Evolutionary conservation across 2,329 filamentous ascomycete species (phyloP), one percentile per base, ranked within the genome.

Genomic region (Talaromyces sp.): DNA sequence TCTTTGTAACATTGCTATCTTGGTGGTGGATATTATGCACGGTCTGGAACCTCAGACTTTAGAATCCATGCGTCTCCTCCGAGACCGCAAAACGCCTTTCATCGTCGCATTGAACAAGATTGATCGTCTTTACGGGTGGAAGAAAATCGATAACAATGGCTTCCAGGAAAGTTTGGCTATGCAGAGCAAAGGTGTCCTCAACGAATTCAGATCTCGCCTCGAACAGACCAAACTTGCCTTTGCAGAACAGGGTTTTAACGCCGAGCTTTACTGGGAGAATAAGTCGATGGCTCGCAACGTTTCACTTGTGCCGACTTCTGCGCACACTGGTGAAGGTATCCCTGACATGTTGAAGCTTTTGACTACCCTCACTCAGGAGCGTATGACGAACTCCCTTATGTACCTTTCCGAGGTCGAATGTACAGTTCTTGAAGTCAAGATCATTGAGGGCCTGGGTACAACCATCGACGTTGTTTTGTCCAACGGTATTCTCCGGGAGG

Each of bases 1-100:
- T 13, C 89, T 99, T 60, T 99, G 95, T 77, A 99, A 99, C 80
- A 99, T 99, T 77, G 94, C 94, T 67, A 99, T 99, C 72, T 80
- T 99, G 65, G 95, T 99, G 41, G 93, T 99, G 66, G 94, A 99
- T 80, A 99, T 99, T 70, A 97, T 99, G 94, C 94, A 99, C 84
- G 95, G 95, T 72, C 84, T 99, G 48, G 94, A 99, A 77, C 93
- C 88, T 17, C 94, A 99, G 77, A 99, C 94, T 15, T 82, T 97
- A 33, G 95, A 99, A 77, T 99, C 94, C 1, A 97, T 99, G 91
- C 89, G 86, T 66, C 80, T 99, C 63, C 85, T 99, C 54, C 85
- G 93, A 70, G 93, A 97, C 68, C 85, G 91, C 68, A 95, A 94
- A 78, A 99, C 94, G 21, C 94, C 94, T 5, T 99, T 99, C 79